A percentile compares a stretch with the other conserved stretches of the same genome.
phyloP scores from a whole-genome alignment of 192 early-diverging fungal genomes.

The Coemansia aciculifera region DNA sequence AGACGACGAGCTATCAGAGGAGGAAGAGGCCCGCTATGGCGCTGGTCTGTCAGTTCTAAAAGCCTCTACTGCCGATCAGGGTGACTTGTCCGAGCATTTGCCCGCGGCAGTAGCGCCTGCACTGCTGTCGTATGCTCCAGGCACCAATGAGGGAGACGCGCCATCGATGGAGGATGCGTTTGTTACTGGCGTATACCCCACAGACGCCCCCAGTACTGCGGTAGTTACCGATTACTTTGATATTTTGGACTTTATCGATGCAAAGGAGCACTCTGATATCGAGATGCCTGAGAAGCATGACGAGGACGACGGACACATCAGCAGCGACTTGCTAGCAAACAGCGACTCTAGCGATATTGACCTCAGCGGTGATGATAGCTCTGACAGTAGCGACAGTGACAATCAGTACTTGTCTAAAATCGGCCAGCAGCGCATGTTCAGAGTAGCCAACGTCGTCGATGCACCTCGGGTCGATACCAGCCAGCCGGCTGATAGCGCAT shows the following conservation, averaged over 20 bases:
- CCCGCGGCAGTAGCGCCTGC: constrained; percentile 1
- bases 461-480: background rate
- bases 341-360: constrained; percentile 29
- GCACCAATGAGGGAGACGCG: background rate
- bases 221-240: constrained; percentile 47
- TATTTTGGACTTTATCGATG: constrained; percentile 45
- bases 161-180: background rate
- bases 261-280: constrained; percentile 3
- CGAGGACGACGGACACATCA: constrained; percentile 46
- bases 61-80: background rate
- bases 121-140: background rate
- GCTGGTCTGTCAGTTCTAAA: background rate
- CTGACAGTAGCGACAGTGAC: constrained; percentile 30
- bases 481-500: background rate
- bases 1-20: constrained; percentile 12
- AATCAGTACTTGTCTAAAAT: constrained; percentile 36
- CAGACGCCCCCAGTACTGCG: constrained; percentile 4
- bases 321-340: constrained; percentile 49
- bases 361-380: constrained; percentile 18
- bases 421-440: constrained; percentile 13
- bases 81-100: background rate
- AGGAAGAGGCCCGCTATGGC: background rate
- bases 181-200: constrained; percentile 9
- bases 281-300: background rate
- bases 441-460: constrained; percentile 26